A percentile compares a stretch with the other conserved stretches of the same genome.
phyloP scores from a whole-genome alignment of 2,329 filamentous ascomycete species.

The Lachnellula arida region DNA sequence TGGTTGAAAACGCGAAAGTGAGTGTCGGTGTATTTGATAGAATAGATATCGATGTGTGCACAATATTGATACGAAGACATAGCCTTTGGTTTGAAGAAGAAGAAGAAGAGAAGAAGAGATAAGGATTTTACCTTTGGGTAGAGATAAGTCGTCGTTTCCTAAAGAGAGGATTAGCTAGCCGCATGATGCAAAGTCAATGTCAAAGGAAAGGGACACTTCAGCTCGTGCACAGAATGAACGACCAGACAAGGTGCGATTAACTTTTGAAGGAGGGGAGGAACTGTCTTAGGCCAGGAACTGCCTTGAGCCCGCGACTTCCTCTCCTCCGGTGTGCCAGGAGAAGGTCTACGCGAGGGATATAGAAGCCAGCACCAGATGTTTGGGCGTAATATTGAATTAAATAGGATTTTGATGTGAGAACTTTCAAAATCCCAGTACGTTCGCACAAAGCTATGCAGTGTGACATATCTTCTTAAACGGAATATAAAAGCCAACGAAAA shows the following conservation, averaged over 20 bases:
- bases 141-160: conserved; percentile 60
- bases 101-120: conserved; percentile 4
- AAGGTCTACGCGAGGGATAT: too few species aligned
- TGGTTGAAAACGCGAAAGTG: neutral
- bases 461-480: neutral
- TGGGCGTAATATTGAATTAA: too few species aligned
- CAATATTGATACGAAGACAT: neutral
- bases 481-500: conserved; percentile 1
- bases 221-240: neutral
- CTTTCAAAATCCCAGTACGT: neutral
- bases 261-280: neutral
- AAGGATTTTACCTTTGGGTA: conserved; percentile 52
- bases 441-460: neutral
- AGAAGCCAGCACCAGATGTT: too few species aligned
- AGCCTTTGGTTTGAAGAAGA: neutral
- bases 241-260: too few species aligned
- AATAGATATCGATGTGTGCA: neutral
- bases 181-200: conserved; percentile 1
- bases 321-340: too few species aligned
- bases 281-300: neutral
- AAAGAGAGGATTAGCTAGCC: conserved; percentile 32
- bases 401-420: too few species aligned
- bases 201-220: neutral
- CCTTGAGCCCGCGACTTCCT: too few species aligned
- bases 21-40: neutral